A percentile compares a stretch with the other conserved stretches of the same genome.
Conservation (phyloP, 306 rosid genomes). For the Neltuma alba region DNA sequence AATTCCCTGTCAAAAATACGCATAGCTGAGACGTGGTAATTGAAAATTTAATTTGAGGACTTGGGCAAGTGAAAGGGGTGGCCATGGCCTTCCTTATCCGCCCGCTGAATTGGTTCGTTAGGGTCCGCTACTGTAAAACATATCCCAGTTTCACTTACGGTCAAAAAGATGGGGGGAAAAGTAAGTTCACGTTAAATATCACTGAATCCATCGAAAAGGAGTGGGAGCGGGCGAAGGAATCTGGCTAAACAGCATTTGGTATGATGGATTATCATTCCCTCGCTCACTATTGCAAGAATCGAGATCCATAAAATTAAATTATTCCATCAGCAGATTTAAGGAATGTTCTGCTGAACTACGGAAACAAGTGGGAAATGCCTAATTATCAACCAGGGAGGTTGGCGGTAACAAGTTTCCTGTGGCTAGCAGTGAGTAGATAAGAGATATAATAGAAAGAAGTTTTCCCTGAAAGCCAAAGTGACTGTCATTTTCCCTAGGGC, state of each 20-base stretch:
- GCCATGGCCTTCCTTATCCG: neutral
- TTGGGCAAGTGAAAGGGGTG: neutral
- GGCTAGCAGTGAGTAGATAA: neutral
- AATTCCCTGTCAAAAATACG: neutral
- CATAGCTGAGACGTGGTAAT: neutral
- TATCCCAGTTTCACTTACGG: too few relatives aligned
- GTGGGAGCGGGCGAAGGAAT: too few relatives aligned
- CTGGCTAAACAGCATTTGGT: too few relatives aligned
- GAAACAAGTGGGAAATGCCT: too few relatives aligned
- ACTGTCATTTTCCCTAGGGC: neutral
- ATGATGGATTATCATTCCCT: too few relatives aligned
- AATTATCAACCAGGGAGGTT: too few relatives aligned
- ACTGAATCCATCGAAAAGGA: too few relatives aligned
- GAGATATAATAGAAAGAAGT: neutral
- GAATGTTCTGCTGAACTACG: neutral
- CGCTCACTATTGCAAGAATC: neutral
- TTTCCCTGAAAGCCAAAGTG: slow-evolving; percentile 84
- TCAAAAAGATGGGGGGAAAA: too few relatives aligned
- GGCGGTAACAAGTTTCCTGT: too few relatives aligned
- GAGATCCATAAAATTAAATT: neutral
- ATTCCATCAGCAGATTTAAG: neutral
- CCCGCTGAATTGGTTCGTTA: neutral
- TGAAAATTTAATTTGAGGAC: neutral
- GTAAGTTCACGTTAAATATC: neutral
- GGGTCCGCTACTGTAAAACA: neutral